Conservation (phyloP, 495 filamentous ascomycete genomes). For the Tuber borchii region DNA sequence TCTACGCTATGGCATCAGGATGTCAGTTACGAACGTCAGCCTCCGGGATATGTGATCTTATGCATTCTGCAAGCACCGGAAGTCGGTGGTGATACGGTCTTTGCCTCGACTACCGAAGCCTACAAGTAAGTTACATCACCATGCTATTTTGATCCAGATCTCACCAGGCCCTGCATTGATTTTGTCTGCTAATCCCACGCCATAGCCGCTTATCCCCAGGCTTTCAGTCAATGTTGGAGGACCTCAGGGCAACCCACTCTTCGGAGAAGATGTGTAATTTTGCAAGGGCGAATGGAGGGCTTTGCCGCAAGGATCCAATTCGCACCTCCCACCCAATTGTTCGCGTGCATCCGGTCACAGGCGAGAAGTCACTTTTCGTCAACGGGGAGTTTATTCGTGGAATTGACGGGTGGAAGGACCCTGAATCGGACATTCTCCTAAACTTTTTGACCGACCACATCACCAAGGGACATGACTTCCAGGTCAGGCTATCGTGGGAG, state of each 20-base stretch:
- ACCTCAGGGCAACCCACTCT: constrained; percentile 41
- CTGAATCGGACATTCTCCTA: constrained; percentile 49
- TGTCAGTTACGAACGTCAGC: constrained; percentile 56
- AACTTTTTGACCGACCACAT: constrained; percentile 46
- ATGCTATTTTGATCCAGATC: not conserved
- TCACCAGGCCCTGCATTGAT: not conserved
- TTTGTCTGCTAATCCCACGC: not conserved
- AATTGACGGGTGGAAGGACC: constrained; percentile 44
- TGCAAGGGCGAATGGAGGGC: constrained; percentile 38
- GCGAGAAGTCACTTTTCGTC: constrained; percentile 64
- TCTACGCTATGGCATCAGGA: constrained; percentile 57
- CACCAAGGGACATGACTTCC: constrained; percentile 45
- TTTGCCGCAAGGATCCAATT: constrained; percentile 42
- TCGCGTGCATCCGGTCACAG: constrained; percentile 59
- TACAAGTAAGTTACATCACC: constrained; percentile 37
- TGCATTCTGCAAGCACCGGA: constrained; percentile 53
- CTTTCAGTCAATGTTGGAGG: constrained; percentile 41
- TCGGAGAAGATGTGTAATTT: constrained; percentile 43
- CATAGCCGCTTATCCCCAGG: constrained; percentile 41
- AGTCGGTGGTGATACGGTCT: constrained; percentile 46
- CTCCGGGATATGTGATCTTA: constrained; percentile 55
- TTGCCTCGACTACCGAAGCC: constrained; percentile 41
- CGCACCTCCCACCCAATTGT: constrained; percentile 47
- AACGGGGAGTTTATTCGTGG: constrained; percentile 48
- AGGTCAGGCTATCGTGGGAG: constrained; percentile 45